Evolutionary conservation across 208 protist genomes (phyloP).

Genomic region (Naegleria fowleri): DNA sequence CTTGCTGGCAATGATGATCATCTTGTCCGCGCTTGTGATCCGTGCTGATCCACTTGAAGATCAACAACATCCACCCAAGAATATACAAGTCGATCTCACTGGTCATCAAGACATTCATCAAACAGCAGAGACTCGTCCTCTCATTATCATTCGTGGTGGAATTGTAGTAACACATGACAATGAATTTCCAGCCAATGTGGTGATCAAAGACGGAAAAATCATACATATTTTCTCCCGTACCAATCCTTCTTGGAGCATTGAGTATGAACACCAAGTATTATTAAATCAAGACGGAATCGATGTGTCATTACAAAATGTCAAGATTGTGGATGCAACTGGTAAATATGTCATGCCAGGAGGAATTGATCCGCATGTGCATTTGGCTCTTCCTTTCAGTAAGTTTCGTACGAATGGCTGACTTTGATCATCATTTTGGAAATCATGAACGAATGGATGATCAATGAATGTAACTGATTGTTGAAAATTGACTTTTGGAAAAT

Average conservation of each 20-base stretch:
- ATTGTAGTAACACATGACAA: slow-evolving; percentile 60
- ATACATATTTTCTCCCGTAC: slow-evolving; percentile 36
- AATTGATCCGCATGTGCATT: slow-evolving; percentile 69
- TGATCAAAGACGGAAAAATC: slow-evolving; percentile 52
- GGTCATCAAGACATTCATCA: too few relatives aligned
- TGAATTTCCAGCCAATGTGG: slow-evolving; percentile 55
- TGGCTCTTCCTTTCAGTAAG: slow-evolving; percentile 26
- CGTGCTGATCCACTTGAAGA: too few relatives aligned
- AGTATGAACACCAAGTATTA: background rate
- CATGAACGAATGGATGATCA: background rate
- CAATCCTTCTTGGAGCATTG: background rate
- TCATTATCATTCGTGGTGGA: slow-evolving; percentile 50
- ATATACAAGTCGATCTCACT: too few relatives aligned
- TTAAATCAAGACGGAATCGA: background rate
- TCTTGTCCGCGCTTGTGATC: too few relatives aligned
- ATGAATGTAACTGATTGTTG: background rate
- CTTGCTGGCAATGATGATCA: too few relatives aligned
- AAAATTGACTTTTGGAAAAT: too few relatives aligned
- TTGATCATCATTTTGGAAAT: too few relatives aligned
- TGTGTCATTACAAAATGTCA: background rate
- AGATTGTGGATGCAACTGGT: slow-evolving; percentile 51
- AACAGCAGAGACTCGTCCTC: too few relatives aligned
- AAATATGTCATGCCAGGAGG: slow-evolving; percentile 61
- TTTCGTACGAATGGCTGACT: background rate
- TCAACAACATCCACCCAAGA: too few relatives aligned